Conservation (phyloP, 2,329 filamentous ascomycete species). For the Fusarium albidum region DNA sequence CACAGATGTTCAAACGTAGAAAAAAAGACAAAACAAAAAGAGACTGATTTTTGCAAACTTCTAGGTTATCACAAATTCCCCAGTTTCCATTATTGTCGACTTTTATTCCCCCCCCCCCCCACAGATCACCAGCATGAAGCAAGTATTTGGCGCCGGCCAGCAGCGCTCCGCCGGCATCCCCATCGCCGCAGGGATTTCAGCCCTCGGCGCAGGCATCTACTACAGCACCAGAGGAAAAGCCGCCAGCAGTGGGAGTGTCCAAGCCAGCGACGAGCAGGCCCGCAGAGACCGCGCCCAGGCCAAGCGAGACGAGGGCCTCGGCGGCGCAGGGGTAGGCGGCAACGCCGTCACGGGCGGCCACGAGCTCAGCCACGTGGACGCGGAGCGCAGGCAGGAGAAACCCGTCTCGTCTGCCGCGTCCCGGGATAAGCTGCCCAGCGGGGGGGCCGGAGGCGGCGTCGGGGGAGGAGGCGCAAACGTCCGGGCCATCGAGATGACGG, state of each 20-base stretch:
- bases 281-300: constrained; percentile 36
- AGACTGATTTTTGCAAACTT: no score
- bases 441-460: constrained; percentile 44
- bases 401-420: no score
- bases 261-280: constrained; percentile 22
- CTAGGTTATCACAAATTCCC: neutral
- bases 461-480: constrained; percentile 41
- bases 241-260: no score
- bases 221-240: constrained; percentile 25
- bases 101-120: no score
- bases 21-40: constrained; percentile 3
- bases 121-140: constrained; percentile 22
- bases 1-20: constrained; percentile 18
- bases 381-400: constrained; percentile 30
- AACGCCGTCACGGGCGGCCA: constrained; percentile 43
- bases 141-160: constrained; percentile 26
- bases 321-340: constrained; percentile 44
- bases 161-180: constrained; percentile 31
- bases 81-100: no score
- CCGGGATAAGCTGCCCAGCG: constrained; percentile 44
- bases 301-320: constrained; percentile 43
- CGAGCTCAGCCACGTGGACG: constrained; percentile 37
- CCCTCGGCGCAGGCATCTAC: constrained; percentile 38
- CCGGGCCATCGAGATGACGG: constrained; percentile 40
- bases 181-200: constrained; percentile 27